Evolutionary conservation across 305 asterid genomes (phyloP), one percentile per base, ranked within the genome.

Genomic region (Solanum aculeatissimum): DNA sequence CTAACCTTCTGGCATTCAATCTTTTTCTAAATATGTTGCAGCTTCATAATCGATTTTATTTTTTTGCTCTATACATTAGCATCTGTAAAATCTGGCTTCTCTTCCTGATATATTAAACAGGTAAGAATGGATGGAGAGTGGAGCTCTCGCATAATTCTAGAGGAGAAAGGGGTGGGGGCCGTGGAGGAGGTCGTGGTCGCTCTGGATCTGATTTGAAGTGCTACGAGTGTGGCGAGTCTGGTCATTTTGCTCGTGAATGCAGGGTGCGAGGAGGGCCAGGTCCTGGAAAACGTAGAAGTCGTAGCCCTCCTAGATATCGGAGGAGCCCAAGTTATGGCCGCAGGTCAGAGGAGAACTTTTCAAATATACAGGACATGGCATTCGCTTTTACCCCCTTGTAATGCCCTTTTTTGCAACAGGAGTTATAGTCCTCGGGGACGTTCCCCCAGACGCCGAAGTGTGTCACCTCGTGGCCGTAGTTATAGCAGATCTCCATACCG

Each of bases 241-340:
- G 98, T 80, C 99, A 96, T 90, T 96, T 96, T 92, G 99, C 98
- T 58, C 98, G 98, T 85, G 99, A 96, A 87, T 96, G 99, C 90
- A 84, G 96, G 58, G 81, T 16, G 25, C 81, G 81, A 25, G 99
- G 94, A 82, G 97, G 95, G 60, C 85, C 93, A 83, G 97, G 95
- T 65, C 86, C 93, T 27, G 98, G 94, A 79, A 96, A 97, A 87
- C 98, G 97, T 70, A 94, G 98, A 84, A 96, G 99, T 90, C 98
- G 99, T 75, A 96, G 94, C 84, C 81, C 81, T 49, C 92, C 97
- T 69, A 92, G 95, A 85, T 94, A 93, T 69, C 93, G 99, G 54
- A 84, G 95, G 85, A 96, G 99, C 88, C 99, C 99, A 83, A 96
- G 98, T 85, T 96, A 96, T 90, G 99, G 98, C 62, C 90, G 97